A percentile compares a stretch with the other conserved stretches of the same genome.
Evolutionary conservation across 73 alveolate genomes (phyloP).

Genomic region (Paramecium tetraurelia): DNA sequence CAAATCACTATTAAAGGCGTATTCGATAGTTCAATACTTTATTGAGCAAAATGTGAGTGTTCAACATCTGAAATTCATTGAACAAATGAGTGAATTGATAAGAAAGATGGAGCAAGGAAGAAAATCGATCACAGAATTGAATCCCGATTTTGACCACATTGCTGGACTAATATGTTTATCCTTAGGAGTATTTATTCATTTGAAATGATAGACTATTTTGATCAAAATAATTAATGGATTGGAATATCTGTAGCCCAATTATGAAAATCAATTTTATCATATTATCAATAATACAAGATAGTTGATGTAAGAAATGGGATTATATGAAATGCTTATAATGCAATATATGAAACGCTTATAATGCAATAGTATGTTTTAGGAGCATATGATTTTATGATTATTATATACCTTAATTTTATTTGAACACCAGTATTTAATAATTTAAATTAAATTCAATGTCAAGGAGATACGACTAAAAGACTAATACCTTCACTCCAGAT

Average conservation of each 20-base stretch:
- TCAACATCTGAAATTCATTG: background rate
- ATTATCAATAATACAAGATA: background rate
- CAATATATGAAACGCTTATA: background rate
- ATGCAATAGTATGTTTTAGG: background rate
- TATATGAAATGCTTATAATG: background rate
- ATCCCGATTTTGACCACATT: background rate
- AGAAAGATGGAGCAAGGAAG: background rate
- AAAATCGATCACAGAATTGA: background rate
- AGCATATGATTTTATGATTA: background rate
- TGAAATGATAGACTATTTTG: background rate
- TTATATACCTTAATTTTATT: background rate
- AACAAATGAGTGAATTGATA: background rate
- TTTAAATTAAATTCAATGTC: slow-evolving; percentile 59
- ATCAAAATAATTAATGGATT: background rate
- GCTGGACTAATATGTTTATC: background rate
- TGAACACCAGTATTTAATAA: background rate
- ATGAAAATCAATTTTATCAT: background rate
- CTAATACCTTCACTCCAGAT: slow-evolving; percentile 87
- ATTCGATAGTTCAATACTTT: background rate
- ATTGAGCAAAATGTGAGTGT: background rate
- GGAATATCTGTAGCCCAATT: background rate
- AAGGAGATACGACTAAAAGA: slow-evolving; percentile 81
- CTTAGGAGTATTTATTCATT: background rate
- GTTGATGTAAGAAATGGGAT: background rate
- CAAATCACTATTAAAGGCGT: background rate